Evolutionary conservation across 2,329 filamentous ascomycete genomes (phyloP).

Genomic region (Amauroascus verrucosus): DNA sequence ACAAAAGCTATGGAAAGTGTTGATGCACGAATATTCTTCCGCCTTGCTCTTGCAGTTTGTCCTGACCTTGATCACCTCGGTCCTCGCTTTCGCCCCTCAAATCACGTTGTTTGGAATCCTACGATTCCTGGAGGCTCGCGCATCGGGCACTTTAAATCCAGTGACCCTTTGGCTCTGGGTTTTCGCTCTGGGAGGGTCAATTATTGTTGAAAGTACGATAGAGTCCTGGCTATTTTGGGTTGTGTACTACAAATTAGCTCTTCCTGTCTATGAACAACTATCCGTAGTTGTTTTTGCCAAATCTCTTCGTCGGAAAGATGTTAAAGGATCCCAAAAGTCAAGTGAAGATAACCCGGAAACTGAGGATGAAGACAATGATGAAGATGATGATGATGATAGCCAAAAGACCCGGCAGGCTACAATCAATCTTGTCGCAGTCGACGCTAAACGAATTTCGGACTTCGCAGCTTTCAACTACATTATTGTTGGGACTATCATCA

Average conservation of each 20-base stretch:
- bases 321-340: slow-evolving; percentile 48
- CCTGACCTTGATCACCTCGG: slow-evolving; percentile 44
- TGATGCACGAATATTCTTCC: slow-evolving; percentile 49
- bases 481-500: slow-evolving; percentile 53
- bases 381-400: slow-evolving; percentile 33
- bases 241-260: slow-evolving; percentile 50
- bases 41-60: slow-evolving; percentile 50
- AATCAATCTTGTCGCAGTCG: slow-evolving; percentile 70
- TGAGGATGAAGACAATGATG: slow-evolving; percentile 17
- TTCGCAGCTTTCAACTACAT: slow-evolving; percentile 58
- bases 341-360: slow-evolving; percentile 23
- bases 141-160: slow-evolving; percentile 37
- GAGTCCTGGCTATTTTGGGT: slow-evolving; percentile 60
- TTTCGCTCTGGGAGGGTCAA: slow-evolving; percentile 50
- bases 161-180: slow-evolving; percentile 59
- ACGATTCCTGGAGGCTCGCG: slow-evolving; percentile 50
- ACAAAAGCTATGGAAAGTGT: slow-evolving; percentile 48
- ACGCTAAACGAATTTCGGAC: slow-evolving; percentile 57
- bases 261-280: slow-evolving; percentile 60
- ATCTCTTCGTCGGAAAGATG: slow-evolving; percentile 64
- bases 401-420: slow-evolving; percentile 58
- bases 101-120: slow-evolving; percentile 58
- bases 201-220: slow-evolving; percentile 47
- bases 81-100: slow-evolving; percentile 60
- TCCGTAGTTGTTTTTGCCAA: slow-evolving; percentile 67